Conservation (phyloP, 352 stramenopile genomes). For the Phytophthora cryptogea region DNA sequence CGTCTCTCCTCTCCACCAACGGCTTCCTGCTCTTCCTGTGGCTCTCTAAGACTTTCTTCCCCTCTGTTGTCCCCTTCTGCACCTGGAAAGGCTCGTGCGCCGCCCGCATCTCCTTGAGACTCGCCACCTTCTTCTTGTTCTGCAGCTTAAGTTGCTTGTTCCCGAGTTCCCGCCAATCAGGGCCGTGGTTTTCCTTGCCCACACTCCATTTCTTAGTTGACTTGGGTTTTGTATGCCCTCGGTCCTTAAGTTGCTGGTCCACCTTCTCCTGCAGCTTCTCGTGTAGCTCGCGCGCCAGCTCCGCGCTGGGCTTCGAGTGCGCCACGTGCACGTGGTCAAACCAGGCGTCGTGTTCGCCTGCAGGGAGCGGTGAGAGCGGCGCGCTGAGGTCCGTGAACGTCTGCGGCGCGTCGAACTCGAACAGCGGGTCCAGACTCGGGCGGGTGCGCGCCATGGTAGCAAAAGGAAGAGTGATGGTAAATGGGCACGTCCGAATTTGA, state of each 20-base stretch:
- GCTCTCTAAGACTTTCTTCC: background rate
- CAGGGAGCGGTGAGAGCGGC: slow-evolving; percentile 13
- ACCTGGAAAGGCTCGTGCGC: slow-evolving; percentile 31
- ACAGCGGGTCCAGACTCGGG: slow-evolving; percentile 50
- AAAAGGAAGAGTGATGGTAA: background rate
- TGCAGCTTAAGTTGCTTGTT: slow-evolving; percentile 19
- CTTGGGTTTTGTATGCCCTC: background rate
- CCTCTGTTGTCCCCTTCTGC: slow-evolving; percentile 7
- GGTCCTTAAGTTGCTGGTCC: slow-evolving; percentile 16
- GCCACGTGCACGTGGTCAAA: slow-evolving; percentile 60
- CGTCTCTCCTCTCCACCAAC: slow-evolving; percentile 16
- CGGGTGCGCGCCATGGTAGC: slow-evolving; percentile 12
- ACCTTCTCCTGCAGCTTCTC: slow-evolving; percentile 18
- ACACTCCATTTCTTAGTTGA: slow-evolving; percentile 5
- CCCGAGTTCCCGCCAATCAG: slow-evolving; percentile 15
- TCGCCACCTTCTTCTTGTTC: slow-evolving; percentile 17
- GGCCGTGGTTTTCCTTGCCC: slow-evolving; percentile 45
- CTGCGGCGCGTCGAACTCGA: slow-evolving; percentile 78
- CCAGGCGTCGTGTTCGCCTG: slow-evolving; percentile 56
- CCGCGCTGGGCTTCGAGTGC: slow-evolving; percentile 65
- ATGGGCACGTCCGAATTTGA: background rate
- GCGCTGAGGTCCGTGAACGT: slow-evolving; percentile 57
- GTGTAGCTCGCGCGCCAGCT: slow-evolving; percentile 44
- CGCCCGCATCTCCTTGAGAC: slow-evolving; percentile 27
- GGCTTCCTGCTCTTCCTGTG: slow-evolving; percentile 9